Conservation (phyloP, 176 grass and related monocot genomes). For the Oryza australiensis region DNA sequence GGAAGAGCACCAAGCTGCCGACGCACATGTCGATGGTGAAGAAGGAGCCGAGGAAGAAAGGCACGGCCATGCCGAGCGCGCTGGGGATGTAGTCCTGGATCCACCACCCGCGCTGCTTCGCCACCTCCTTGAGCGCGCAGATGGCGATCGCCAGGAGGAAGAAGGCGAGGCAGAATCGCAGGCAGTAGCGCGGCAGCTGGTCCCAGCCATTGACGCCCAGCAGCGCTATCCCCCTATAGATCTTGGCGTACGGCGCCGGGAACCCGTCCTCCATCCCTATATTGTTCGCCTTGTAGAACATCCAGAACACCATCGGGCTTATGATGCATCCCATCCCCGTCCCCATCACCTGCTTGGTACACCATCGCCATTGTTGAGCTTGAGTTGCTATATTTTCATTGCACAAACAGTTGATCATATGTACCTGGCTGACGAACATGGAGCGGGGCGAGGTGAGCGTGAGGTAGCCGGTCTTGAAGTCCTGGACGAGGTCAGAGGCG, state of each 20-base stretch:
- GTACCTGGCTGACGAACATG: conserved; percentile 69
- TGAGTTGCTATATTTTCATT: too few relatives aligned
- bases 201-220: conserved; percentile 48
- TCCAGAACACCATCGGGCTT: conserved; percentile 61
- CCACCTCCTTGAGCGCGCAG: conserved; percentile 57
- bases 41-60: conserved; percentile 61
- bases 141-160: conserved; percentile 58
- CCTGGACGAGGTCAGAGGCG: conserved; percentile 66
- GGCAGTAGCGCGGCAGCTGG: conserved; percentile 54
- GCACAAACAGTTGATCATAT: too few relatives aligned
- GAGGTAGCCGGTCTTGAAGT: conserved; percentile 70
- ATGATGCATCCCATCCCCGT: conserved; percentile 56
- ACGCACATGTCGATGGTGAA: conserved; percentile 79
- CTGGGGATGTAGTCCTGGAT: conserved; percentile 59
- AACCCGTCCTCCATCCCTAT: conserved; percentile 17
- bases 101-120: conserved; percentile 29
- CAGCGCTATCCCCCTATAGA: conserved; percentile 58
- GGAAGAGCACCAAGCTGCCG: conserved; percentile 44
- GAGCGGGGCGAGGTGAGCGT: conserved; percentile 54
- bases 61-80: conserved; percentile 64
- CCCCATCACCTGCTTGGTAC: conserved; percentile 48
- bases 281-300: conserved; percentile 62
- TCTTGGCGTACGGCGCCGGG: conserved; percentile 63
- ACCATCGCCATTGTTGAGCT: too few relatives aligned
- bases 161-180: conserved; percentile 60